phyloP scores from a whole-genome alignment of 306 rosid species.

The Citrullus mucosospermus region DNA sequence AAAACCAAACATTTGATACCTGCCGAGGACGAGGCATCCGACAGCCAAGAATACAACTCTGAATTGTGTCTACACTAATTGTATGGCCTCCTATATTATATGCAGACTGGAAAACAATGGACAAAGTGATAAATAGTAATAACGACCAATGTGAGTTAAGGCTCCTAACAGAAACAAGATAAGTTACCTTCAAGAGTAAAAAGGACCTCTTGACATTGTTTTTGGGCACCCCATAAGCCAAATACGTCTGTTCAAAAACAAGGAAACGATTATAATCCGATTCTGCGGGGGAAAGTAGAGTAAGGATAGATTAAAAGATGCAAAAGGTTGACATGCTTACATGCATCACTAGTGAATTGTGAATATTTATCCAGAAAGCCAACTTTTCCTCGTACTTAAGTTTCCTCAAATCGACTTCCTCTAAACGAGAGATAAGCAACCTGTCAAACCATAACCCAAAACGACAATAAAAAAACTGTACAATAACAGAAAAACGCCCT shows the following conservation, averaged over 20 bases:
- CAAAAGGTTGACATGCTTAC: constrained; percentile 26
- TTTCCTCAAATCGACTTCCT: constrained; percentile 61
- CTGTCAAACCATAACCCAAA: constrained; percentile 31
- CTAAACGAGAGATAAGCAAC: constrained; percentile 57
- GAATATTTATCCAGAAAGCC: constrained; percentile 94
- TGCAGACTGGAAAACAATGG: constrained; percentile 53
- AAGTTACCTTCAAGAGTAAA: constrained; percentile 71
- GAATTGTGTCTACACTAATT: constrained; percentile 77
- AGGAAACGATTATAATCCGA: neutral
- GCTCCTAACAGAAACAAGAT: neutral
- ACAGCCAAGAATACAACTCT: constrained; percentile 64
- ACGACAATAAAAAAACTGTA: neutral
- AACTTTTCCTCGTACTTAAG: constrained; percentile 71
- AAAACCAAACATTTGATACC: constrained; percentile 21
- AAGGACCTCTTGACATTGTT: constrained; percentile 69
- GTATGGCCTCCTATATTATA: constrained; percentile 84
- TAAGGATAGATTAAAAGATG: neutral
- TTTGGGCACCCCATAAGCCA: constrained; percentile 91
- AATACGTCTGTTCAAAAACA: constrained; percentile 51
- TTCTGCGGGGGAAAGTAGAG: neutral
- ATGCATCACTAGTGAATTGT: constrained; percentile 95
- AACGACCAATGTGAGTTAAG: neutral
- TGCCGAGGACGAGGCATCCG: constrained; percentile 82
- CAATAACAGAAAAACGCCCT: neutral
- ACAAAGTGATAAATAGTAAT: neutral